These are phyloP conservation scores for Lanmaoa pseudosensibilis DNA, from an alignment of 768 basidiomycete species.

Conservation along the genomic window DNA sequence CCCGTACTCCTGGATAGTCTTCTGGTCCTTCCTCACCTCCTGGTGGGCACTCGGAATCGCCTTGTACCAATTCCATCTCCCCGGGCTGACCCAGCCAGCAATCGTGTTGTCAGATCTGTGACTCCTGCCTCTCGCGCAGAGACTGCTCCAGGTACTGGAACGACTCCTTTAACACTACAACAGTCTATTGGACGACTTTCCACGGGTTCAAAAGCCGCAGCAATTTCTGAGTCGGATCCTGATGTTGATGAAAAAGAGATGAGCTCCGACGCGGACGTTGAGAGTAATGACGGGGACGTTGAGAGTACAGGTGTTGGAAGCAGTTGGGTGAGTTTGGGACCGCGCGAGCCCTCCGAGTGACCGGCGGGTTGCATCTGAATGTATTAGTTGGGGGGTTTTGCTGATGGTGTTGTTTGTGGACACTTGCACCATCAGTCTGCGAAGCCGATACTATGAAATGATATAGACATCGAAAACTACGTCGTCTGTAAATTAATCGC, in stretches of 20 bases:
- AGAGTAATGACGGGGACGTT: constrained; percentile 59
- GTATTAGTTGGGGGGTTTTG: neutral
- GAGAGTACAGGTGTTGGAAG: constrained; percentile 50
- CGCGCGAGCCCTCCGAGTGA: constrained; percentile 24
- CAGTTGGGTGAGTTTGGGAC: constrained; percentile 69
- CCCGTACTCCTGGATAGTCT: constrained; percentile 60
- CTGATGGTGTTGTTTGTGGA: neutral
- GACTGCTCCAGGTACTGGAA: constrained; percentile 4
- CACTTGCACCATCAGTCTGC: neutral
- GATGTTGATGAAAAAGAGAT: constrained; percentile 38
- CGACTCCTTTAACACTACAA: neutral
- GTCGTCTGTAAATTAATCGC: constrained; percentile 11
- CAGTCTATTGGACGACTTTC: constrained; percentile 5
- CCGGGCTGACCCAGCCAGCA: constrained; percentile 35
- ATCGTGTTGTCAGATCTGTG: constrained; percentile 22
- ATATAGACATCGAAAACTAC: neutral
- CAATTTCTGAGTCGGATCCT: constrained; percentile 7
- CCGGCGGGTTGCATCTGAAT: neutral
- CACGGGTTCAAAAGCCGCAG: constrained; percentile 13
- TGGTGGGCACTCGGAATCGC: constrained; percentile 62
- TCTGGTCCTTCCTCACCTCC: constrained; percentile 62
- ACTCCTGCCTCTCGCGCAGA: constrained; percentile 13
- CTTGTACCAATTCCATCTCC: constrained; percentile 52
- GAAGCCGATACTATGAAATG: neutral
- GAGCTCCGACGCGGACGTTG: constrained; percentile 66